Conservation (phyloP, 306 rosid species). For the Abrus precatorius region DNA sequence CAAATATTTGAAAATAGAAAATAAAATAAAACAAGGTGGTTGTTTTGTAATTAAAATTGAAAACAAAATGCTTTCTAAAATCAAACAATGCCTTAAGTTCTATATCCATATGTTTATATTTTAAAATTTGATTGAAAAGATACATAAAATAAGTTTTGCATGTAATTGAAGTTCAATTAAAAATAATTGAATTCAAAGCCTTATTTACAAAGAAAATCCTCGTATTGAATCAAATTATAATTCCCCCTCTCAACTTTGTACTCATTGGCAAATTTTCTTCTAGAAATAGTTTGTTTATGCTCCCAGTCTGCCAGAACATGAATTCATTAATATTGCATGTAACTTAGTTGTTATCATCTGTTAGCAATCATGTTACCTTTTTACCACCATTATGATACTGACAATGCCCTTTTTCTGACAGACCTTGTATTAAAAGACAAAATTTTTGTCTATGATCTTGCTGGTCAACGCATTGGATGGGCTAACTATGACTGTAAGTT, state of each 20-base stretch:
- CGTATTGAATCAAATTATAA: background rate
- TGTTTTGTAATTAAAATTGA: no score
- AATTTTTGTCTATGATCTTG: constrained; percentile 87
- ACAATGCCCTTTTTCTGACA: constrained; percentile 50
- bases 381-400: constrained; percentile 28
- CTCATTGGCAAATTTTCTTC: background rate
- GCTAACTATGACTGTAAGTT: constrained; percentile 90
- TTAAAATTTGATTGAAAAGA: constrained; percentile 21
- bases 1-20: no score
- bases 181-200: constrained; percentile 1
- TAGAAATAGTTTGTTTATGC: background rate
- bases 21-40: no score
- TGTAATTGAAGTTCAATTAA: constrained; percentile 24
- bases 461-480: constrained; percentile 89
- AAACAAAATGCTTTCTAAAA: no score
- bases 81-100: no score
- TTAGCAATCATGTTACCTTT: background rate
- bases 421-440: constrained; percentile 92
- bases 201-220: constrained; percentile 15
- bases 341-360: background rate
- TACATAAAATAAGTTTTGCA: constrained; percentile 10
- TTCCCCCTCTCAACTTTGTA: background rate
- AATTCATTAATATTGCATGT: background rate
- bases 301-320: background rate
- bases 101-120: background rate